These are phyloP conservation scores for Canna indica DNA, from an alignment of 176 grass and related monocot species.

Conservation along the genomic window DNA sequence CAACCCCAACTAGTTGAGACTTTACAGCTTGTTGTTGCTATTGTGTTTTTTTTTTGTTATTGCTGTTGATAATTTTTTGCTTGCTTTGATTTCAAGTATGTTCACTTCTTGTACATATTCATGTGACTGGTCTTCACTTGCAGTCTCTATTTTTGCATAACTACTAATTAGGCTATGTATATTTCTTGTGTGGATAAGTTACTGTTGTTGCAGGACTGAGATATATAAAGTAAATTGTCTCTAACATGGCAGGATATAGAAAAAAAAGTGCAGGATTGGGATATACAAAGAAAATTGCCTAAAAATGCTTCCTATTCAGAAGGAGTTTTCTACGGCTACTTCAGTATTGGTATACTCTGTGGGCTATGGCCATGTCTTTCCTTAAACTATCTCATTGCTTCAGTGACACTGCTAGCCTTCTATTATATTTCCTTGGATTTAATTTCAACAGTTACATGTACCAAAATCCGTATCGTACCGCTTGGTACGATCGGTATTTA, in stretches of 20 bases:
- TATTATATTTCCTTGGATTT: not conserved
- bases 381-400: constrained; percentile 6
- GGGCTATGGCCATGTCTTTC: constrained; percentile 4
- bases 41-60: not conserved
- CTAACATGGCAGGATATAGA: too few species aligned
- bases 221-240: constrained; percentile 1
- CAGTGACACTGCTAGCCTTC: not conserved
- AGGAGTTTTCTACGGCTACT: constrained; percentile 87
- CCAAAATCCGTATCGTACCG: too few species aligned
- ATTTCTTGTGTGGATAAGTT: not conserved
- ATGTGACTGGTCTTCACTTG: not conserved
- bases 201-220: not conserved
- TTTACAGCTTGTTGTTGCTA: too few species aligned
- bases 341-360: constrained; percentile 63
- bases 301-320: constrained; percentile 55
- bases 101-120: not conserved
- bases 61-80: constrained; percentile 1
- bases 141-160: not conserved
- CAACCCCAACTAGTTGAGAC: too few species aligned
- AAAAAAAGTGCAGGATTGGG: constrained; percentile 41
- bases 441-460: not conserved
- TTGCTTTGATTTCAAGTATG: not conserved
- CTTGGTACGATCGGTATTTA: too few species aligned
- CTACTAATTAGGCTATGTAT: too few species aligned
- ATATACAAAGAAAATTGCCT: constrained; percentile 44